These are phyloP conservation scores for Ogataea trehalophila DNA, from an alignment of 805 yeast species.

Conservation along the genomic window DNA sequence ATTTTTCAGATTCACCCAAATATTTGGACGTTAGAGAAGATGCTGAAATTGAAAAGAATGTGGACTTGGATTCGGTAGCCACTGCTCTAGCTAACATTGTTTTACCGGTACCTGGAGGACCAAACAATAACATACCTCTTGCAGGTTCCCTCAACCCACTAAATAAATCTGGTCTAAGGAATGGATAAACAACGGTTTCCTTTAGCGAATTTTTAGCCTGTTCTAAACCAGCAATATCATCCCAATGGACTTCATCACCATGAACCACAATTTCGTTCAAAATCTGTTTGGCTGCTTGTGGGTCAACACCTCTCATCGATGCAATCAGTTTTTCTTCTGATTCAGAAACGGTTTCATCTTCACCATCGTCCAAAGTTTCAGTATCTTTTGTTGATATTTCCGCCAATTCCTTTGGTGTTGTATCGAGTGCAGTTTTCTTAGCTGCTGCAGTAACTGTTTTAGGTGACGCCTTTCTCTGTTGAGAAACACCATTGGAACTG, in stretches of 20 bases:
- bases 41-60: conserved; percentile 88
- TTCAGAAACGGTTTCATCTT: conserved; percentile 13
- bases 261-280: conserved; percentile 81
- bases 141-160: conserved; percentile 91
- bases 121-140: conserved; percentile 91
- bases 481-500: background rate
- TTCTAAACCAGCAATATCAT: conserved; percentile 88
- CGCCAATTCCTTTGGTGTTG: conserved; percentile 10
- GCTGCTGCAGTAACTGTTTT: background rate
- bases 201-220: conserved; percentile 84
- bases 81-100: conserved; percentile 97
- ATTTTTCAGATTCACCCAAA: conserved; percentile 89
- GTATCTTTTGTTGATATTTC: conserved; percentile 26
- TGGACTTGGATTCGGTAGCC: conserved; percentile 90
- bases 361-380: conserved; percentile 25
- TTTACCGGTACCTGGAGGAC: conserved; percentile 99
- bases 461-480: conserved; percentile 9
- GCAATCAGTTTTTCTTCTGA: conserved; percentile 35
- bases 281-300: conserved; percentile 73
- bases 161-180: conserved; percentile 87
- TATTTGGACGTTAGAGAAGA: conserved; percentile 84
- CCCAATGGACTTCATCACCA: conserved; percentile 93
- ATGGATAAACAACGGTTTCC: conserved; percentile 95
- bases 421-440: conserved; percentile 1
- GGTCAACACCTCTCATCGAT: conserved; percentile 70